Evolutionary conservation across 2,329 filamentous ascomycete species (phyloP).

Genomic region (Furcasterigmium sp.): DNA sequence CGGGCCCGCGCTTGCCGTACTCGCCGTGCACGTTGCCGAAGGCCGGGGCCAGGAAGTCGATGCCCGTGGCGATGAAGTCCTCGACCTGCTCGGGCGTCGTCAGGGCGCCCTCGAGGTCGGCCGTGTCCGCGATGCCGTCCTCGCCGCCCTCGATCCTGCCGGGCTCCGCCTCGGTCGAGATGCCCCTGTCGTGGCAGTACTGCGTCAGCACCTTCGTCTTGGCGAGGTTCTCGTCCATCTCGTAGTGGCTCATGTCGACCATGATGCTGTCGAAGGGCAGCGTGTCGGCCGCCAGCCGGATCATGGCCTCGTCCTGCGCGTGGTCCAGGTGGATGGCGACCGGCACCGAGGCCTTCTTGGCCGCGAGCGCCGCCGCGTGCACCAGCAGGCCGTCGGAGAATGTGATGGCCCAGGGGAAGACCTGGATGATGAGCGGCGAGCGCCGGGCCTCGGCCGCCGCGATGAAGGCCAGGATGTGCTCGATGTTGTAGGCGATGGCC

Average conservation of each 20-base stretch:
- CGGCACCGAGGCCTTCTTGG: conserved; percentile 48
- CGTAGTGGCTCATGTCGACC: conserved; percentile 72
- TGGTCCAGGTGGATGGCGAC: conserved; percentile 63
- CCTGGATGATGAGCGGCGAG: conserved; percentile 62
- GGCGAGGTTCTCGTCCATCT: conserved; percentile 63
- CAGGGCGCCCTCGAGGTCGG: conserved; percentile 41
- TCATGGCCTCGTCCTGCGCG: conserved; percentile 54
- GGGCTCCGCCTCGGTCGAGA: conserved; percentile 65
- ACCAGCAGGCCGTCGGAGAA: conserved; percentile 52
- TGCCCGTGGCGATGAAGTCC: conserved; percentile 65
- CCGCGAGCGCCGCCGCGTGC: conserved; percentile 49
- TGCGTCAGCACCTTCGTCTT: conserved; percentile 55
- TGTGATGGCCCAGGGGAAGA: conserved; percentile 67
- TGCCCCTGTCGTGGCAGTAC: conserved; percentile 59
- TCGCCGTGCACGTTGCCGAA: conserved; percentile 75
- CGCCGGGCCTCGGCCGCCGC: conserved; percentile 61
- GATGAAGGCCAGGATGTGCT: conserved; percentile 63
- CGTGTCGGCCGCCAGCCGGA: conserved; percentile 48
- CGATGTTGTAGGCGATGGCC: conserved; percentile 57
- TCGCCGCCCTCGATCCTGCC: conserved; percentile 60
- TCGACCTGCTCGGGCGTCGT: conserved; percentile 66
- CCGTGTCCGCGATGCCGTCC: conserved; percentile 60
- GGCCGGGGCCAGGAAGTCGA: conserved; percentile 69
- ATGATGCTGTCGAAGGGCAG: conserved; percentile 66
- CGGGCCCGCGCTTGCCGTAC: conserved; percentile 60